Evolutionary conservation across 129 eudicot genomes (phyloP).

Genomic region (Escallonia herrerae): DNA sequence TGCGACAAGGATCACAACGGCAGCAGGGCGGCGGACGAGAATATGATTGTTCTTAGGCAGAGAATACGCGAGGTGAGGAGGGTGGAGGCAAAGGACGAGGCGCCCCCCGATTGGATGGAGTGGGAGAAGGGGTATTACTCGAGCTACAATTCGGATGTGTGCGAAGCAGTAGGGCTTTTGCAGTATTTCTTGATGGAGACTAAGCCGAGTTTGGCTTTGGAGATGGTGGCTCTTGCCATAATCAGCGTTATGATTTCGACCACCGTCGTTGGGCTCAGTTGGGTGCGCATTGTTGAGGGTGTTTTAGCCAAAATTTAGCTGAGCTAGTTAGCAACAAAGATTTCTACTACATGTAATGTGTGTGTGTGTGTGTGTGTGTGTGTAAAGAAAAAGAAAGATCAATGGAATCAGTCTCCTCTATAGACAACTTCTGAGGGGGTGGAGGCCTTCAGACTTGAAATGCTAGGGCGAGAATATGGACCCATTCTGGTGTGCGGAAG

Average conservation of each 20-base stretch:
- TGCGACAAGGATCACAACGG: not conserved
- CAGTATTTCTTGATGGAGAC: slow-evolving; percentile 29
- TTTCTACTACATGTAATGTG: too few relatives aligned
- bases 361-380: too few relatives aligned
- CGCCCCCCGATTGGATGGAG: slow-evolving; percentile 28
- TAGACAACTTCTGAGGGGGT: too few relatives aligned
- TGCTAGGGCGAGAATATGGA: too few relatives aligned
- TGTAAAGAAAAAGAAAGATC: too few relatives aligned
- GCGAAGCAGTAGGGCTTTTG: slow-evolving; percentile 27
- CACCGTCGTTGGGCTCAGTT: slow-evolving; percentile 18
- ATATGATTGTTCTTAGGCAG: slow-evolving; percentile 37
- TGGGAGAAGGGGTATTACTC: slow-evolving; percentile 32
- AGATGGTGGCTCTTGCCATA: slow-evolving; percentile 19
- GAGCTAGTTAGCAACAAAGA: not conserved
- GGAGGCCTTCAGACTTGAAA: too few relatives aligned
- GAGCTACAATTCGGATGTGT: slow-evolving; percentile 19
- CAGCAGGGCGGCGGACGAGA: slow-evolving; percentile 34
- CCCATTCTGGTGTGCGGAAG: too few relatives aligned
- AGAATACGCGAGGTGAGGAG: slow-evolving; percentile 36
- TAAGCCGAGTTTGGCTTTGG: slow-evolving; percentile 30
- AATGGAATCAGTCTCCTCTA: too few relatives aligned
- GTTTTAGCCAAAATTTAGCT: slow-evolving; percentile 10
- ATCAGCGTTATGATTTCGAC: slow-evolving; percentile 28
- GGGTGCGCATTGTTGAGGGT: slow-evolving; percentile 15
- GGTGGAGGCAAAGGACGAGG: slow-evolving; percentile 21